phyloP scores from a whole-genome alignment of 2,329 filamentous ascomycete genomes.

The Setomelanomma holmii region DNA sequence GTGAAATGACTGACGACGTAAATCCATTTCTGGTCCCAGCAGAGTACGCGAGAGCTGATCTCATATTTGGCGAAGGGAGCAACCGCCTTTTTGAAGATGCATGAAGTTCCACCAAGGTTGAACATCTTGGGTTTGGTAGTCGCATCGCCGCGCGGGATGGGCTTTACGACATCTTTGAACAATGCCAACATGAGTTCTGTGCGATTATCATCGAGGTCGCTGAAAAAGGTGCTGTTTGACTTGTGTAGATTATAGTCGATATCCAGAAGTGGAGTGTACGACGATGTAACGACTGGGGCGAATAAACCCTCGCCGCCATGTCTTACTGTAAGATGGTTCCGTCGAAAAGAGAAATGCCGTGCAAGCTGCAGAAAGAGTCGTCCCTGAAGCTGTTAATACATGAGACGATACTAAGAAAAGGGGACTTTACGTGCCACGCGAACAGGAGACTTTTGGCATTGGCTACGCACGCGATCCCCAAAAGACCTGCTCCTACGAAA shows the following conservation, averaged over 20 bases:
- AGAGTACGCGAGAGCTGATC: slow-evolving; percentile 49
- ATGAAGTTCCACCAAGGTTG: slow-evolving; percentile 55
- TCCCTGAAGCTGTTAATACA: slow-evolving; percentile 13
- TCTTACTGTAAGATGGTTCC: slow-evolving; percentile 25
- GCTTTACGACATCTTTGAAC: slow-evolving; percentile 47
- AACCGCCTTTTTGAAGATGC: slow-evolving; percentile 51
- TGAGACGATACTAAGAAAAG: background rate
- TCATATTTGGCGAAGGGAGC: slow-evolving; percentile 47
- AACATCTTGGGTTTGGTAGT: slow-evolving; percentile 42
- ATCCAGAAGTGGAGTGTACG: slow-evolving; percentile 73
- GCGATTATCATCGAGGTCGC: slow-evolving; percentile 80
- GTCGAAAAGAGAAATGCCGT: slow-evolving; percentile 19
- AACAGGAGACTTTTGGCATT: slow-evolving; percentile 23
- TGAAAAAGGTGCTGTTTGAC: slow-evolving; percentile 84
- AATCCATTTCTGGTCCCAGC: slow-evolving; percentile 54
- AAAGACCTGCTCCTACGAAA: slow-evolving; percentile 1
- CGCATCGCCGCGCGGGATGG: slow-evolving; percentile 6
- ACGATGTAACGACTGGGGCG: slow-evolving; percentile 68
- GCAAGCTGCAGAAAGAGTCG: slow-evolving; percentile 12
- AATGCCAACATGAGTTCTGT: slow-evolving; percentile 72
- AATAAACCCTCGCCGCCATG: slow-evolving; percentile 57
- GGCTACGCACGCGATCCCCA: slow-evolving; percentile 9
- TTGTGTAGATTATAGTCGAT: slow-evolving; percentile 89
- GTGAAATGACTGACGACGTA: slow-evolving; percentile 52
- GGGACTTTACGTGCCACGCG: slow-evolving; percentile 21